Evolutionary conservation across 306 rosid species (phyloP), one percentile per base, ranked within the genome.

Genomic region (Glycine latifolia): DNA sequence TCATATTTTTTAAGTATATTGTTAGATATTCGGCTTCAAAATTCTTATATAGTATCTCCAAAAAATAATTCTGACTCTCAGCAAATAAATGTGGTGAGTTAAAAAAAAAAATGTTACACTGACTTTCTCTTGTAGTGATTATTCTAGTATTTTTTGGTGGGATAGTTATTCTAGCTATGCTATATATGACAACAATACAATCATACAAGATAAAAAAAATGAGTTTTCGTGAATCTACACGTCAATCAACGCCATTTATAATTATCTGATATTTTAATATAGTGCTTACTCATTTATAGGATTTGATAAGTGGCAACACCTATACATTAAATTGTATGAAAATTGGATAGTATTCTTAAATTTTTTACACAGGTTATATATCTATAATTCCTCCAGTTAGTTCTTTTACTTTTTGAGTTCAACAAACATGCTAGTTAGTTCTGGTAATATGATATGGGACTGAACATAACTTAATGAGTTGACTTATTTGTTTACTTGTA

Each of bases 221-320:
- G 7, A 6, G 12, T 73, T 20, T 37, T 15, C 15, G 15, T 15
- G 10, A 37, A 16, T 68, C 56, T 67, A 35, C 58, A 7, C 50
- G 4, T 67, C 81, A 35, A 77, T 39, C 81, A 65, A 54, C 12
- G 3, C 6, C 55, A 39, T 16, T 54, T 12, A 53, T 41, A 67
- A 54, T 59, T 1, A 20, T 12, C 2, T n/a, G n/a, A n/a, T n/a
- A n/a, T n/a, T n/a, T n/a, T n/a, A n/a, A 26, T 26, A 26, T 26
- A 26, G 31, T 26, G 31, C 31, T 26, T 26, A 26, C 31, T 26
- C 31, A 26, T 26, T 26, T 26, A 26, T 26, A 26, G 31, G 31
- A 26, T 26, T 2, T 26, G 31, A 26, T 26, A 26, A 26, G 31
- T 26, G 31, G 31, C 31, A 26, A 26, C 31, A 26, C 31, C 31